Percentiles rank a stretch among this genome's conserved stretches.
phyloP scores from a whole-genome alignment of 768 basidiomycete species.

The Lentinula lateritia region DNA sequence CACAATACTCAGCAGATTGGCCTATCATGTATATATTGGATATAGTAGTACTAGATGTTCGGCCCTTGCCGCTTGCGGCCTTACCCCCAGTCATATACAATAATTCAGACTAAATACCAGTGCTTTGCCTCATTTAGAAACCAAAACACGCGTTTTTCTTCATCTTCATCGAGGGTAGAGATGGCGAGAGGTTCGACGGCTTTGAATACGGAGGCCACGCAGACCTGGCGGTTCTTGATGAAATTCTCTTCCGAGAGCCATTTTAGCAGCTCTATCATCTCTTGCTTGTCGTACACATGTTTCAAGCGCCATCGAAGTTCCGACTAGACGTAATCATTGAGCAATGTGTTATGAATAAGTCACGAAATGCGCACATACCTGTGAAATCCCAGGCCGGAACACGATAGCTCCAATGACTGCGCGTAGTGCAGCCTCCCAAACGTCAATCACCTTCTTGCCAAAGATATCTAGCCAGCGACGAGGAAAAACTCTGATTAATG shows the following conservation, averaged over 20 bases:
- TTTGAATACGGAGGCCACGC: constrained; percentile 9
- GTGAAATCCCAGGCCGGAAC: constrained; percentile 68
- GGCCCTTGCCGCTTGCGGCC: too few relatives aligned
- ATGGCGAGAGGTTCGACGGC: constrained; percentile 16
- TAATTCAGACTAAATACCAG: constrained; percentile 59
- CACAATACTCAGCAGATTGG: too few relatives aligned
- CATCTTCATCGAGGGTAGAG: constrained; percentile 41
- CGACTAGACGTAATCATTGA: constrained; percentile 30
- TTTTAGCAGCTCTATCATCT: constrained; percentile 57
- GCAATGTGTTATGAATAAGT: constrained; percentile 1
- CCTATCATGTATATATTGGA: too few relatives aligned
- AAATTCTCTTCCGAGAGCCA: constrained; percentile 50
- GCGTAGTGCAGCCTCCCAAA: constrained; percentile 68
- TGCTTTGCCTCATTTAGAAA: constrained; percentile 47
- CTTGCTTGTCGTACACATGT: constrained; percentile 70
- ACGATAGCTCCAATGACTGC: constrained; percentile 63
- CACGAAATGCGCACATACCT: constrained; percentile 37
- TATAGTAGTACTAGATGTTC: too few relatives aligned
- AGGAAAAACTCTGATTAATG: constrained; percentile 46
- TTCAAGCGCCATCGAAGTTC: constrained; percentile 71
- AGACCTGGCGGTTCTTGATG: constrained; percentile 28
- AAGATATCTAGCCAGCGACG: constrained; percentile 74
- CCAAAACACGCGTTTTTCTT: constrained; percentile 51
- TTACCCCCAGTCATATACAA: background rate
- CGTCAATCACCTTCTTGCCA: constrained; percentile 53